Evolutionary conservation across 805 yeast species (phyloP).

Genomic region (Grigorovia transvaalensis): DNA sequence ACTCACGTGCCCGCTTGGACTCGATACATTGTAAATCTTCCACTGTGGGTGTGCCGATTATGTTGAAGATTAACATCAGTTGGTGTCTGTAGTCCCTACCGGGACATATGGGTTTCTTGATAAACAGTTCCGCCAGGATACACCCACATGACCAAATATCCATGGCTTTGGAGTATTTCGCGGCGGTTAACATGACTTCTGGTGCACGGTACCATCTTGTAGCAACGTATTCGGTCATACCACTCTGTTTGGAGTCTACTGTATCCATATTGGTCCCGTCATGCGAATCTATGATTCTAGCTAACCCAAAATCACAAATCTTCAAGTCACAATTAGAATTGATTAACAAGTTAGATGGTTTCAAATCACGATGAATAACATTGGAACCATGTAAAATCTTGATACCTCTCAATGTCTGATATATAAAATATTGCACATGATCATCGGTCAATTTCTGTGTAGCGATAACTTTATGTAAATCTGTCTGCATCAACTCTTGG

Average conservation of each 20-base stretch:
- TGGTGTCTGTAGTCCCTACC: constrained; percentile 93
- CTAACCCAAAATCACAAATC: constrained; percentile 90
- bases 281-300: constrained; percentile 34
- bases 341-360: constrained; percentile 77
- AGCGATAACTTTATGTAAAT: constrained; percentile 67
- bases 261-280: constrained; percentile 18
- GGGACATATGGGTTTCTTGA: constrained; percentile 82
- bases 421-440: constrained; percentile 86
- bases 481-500: constrained; percentile 84
- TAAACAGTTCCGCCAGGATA: constrained; percentile 80
- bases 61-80: constrained; percentile 69
- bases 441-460: constrained; percentile 81
- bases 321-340: constrained; percentile 92
- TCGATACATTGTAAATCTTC: constrained; percentile 69
- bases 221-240: constrained; percentile 94
- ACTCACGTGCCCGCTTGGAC: constrained; percentile 79
- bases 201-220: constrained; percentile 98
- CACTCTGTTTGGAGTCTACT: constrained; percentile 13
- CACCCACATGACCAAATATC: constrained; percentile 98
- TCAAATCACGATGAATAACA: constrained; percentile 85
- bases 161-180: constrained; percentile 87
- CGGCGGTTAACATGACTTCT: constrained; percentile 90
- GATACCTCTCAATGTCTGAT: constrained; percentile 82
- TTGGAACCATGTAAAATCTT: constrained; percentile 91
- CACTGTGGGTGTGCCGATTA: constrained; percentile 78